Evolutionary conservation across 108 stramenopile species (phyloP).

Genomic region (Cyclotella choctawhatcheeana): DNA sequence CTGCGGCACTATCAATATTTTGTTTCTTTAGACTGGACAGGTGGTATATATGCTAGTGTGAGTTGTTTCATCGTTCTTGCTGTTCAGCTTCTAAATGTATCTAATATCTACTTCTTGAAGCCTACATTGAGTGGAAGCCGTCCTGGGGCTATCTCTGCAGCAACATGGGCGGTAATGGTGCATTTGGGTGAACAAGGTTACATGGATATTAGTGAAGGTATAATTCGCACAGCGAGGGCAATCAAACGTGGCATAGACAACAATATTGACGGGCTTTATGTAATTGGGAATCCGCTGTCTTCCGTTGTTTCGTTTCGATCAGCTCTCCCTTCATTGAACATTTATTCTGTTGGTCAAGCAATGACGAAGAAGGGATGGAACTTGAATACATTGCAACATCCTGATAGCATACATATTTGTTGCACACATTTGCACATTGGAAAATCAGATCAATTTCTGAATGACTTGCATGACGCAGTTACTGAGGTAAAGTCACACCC

Average conservation of each 20-base stretch:
- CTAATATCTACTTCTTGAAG: too few species aligned
- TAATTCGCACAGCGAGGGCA: constrained; percentile 61
- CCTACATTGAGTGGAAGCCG: constrained; percentile 87
- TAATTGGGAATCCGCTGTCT: constrained; percentile 72
- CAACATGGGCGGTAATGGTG: constrained; percentile 86
- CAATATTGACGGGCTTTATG: constrained; percentile 57
- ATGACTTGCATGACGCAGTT: constrained; percentile 62
- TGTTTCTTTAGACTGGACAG: constrained; percentile 72
- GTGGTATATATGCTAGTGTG: constrained; percentile 92
- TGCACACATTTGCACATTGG: constrained; percentile 54
- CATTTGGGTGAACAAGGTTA: constrained; percentile 81
- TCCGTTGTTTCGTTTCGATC: constrained; percentile 65
- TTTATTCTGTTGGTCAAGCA: constrained; percentile 65
- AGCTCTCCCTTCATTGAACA: constrained; percentile 51
- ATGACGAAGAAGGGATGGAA: constrained; percentile 77
- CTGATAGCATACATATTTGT: constrained; percentile 83
- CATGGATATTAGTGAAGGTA: constrained; percentile 45
- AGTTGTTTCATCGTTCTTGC: too few species aligned
- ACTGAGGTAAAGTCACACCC: constrained; percentile 42
- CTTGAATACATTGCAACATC: constrained; percentile 82
- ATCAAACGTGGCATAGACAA: constrained; percentile 60
- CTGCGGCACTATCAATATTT: constrained; percentile 61
- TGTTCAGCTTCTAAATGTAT: too few species aligned
- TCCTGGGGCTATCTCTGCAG: constrained; percentile 78
- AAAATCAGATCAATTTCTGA: constrained; percentile 58